phyloP scores from a whole-genome alignment of 345 rosid species.

The Cardiospermum halicacabum region DNA sequence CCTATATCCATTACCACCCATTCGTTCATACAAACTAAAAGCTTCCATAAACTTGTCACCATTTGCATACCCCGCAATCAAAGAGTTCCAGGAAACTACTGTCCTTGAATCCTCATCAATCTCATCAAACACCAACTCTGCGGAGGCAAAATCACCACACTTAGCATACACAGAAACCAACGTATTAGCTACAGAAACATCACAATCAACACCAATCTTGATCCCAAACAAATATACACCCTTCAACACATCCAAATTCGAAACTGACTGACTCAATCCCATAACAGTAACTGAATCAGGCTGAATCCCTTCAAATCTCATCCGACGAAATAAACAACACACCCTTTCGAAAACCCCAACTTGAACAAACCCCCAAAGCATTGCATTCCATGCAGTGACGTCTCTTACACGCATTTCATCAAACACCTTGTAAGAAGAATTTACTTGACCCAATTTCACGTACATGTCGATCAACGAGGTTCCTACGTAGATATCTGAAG shows the following conservation, averaged over 20 bases:
- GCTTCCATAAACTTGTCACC: constrained; percentile 31
- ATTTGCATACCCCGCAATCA: constrained; percentile 53
- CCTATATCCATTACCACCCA: constrained; percentile 43
- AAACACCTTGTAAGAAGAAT: constrained; percentile 34
- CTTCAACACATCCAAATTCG: constrained; percentile 30
- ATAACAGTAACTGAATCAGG: constrained; percentile 58
- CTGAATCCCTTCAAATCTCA: constrained; percentile 34
- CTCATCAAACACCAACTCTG: constrained; percentile 40
- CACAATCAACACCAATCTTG: constrained; percentile 40
- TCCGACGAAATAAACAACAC: constrained; percentile 30
- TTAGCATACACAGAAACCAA: constrained; percentile 53
- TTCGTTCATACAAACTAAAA: constrained; percentile 33
- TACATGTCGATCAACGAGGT: constrained; percentile 48
- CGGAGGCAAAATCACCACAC: constrained; percentile 48
- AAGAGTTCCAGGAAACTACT: constrained; percentile 52
- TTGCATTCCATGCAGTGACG: constrained; percentile 53
- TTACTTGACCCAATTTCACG: constrained; percentile 31
- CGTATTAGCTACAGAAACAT: constrained; percentile 56
- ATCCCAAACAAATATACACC: constrained; percentile 47
- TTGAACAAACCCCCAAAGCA: constrained; percentile 48
- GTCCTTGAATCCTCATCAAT: constrained; percentile 33
- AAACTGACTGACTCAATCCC: constrained; percentile 34
- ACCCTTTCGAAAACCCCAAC: constrained; percentile 26
- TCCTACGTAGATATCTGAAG: constrained; percentile 37
- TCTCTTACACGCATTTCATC: constrained; percentile 26